phyloP scores from a whole-genome alignment of 2,329 filamentous ascomycete genomes.

The Apiospora phragmitis region DNA sequence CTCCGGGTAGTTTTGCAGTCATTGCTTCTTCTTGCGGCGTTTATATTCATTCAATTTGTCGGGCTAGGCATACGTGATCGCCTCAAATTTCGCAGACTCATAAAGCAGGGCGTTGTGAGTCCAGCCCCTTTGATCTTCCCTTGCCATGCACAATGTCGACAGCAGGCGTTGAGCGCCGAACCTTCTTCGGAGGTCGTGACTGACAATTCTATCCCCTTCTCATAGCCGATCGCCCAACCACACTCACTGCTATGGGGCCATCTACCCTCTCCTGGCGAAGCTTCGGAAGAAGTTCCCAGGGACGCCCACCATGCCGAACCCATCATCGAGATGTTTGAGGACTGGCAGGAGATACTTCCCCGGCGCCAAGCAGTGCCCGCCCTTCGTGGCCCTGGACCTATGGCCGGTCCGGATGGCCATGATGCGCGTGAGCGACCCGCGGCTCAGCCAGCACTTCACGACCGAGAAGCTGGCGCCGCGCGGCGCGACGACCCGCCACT shows the following conservation, averaged over 20 bases:
- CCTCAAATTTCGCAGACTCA: not conserved
- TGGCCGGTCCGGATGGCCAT: constrained; percentile 34
- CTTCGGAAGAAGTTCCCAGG: constrained; percentile 12
- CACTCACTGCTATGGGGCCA: not conserved
- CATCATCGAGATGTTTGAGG: constrained; percentile 18
- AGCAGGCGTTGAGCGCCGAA: not conserved
- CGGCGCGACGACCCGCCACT: constrained; percentile 15
- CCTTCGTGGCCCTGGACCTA: constrained; percentile 32
- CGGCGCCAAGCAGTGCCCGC: constrained; percentile 22
- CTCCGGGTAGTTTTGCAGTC: not conserved
- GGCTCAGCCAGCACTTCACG: constrained; percentile 33
- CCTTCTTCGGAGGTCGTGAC: not conserved
- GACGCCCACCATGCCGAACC: constrained; percentile 24
- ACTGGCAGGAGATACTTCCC: constrained; percentile 24
- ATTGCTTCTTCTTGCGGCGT: not conserved
- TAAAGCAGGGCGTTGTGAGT: not conserved
- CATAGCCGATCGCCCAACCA: not conserved
- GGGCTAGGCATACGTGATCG: not conserved
- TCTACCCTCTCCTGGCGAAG: not conserved
- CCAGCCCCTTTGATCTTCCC: too few relatives aligned
- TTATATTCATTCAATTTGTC: not conserved
- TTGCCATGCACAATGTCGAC: not conserved
- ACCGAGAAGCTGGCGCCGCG: constrained; percentile 32
- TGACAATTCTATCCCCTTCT: not conserved
- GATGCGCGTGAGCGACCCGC: constrained; percentile 33